Conservation (phyloP, 441 rosid species). For the Brassica hybrid region DNA sequence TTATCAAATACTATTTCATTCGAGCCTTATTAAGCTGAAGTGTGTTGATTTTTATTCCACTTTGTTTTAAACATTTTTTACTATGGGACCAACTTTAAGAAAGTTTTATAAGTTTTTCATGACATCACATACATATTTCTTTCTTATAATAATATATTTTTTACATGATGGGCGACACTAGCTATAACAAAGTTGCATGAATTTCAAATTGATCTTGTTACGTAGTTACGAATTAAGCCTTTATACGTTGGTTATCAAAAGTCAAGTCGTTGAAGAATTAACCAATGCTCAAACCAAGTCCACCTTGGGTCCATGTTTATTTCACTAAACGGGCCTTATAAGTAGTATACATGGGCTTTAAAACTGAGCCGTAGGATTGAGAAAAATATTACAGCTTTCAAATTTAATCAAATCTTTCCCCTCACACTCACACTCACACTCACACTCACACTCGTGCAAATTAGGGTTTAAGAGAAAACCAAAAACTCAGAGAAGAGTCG, state of each 20-base stretch:
- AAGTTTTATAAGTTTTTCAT: too few species aligned
- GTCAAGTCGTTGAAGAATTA: background rate
- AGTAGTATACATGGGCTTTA: background rate
- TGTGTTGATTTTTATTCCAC: too few species aligned
- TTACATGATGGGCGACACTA: background rate
- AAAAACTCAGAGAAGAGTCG: constrained; percentile 5
- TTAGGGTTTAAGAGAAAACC: constrained; percentile 33
- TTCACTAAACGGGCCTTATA: background rate
- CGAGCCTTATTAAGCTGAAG: too few species aligned
- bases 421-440: too few species aligned
- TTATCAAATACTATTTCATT: too few species aligned
- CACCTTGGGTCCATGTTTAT: background rate
- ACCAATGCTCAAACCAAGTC: background rate
- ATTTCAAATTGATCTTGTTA: background rate
- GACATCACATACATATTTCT: too few species aligned
- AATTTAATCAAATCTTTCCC: background rate
- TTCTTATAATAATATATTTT: background rate
- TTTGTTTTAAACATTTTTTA: too few species aligned
- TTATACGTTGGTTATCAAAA: background rate
- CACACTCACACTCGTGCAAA: constrained; percentile 14
- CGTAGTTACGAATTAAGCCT: background rate
- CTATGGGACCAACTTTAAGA: too few species aligned
- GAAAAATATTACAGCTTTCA: background rate
- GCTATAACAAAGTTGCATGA: background rate
- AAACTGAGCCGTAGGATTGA: constrained; percentile 22